Conservation (phyloP, 2,329 filamentous ascomycete species). For the Calonectria naviculata region DNA sequence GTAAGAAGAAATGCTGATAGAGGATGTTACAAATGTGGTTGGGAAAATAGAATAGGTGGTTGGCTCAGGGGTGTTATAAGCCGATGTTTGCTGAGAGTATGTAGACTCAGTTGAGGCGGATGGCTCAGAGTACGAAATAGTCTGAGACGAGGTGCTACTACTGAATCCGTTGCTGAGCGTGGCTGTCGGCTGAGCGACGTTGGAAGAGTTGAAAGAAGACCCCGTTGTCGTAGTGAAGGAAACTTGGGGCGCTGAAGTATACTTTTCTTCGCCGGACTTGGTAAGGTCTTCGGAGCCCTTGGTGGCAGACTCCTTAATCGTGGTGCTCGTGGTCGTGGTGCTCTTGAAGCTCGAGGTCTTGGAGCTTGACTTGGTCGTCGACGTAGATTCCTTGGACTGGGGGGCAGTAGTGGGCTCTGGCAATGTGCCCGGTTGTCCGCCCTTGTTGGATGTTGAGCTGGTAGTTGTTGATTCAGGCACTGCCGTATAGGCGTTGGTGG, state of each 20-base stretch:
- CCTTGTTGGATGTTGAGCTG: conserved; percentile 12
- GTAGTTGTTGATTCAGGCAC: conserved; percentile 32
- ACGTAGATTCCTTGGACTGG: conserved; percentile 6
- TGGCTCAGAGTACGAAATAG: background rate
- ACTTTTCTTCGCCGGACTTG: background rate
- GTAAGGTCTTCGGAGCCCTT: background rate
- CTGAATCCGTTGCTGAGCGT: background rate
- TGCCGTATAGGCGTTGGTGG: conserved; percentile 42
- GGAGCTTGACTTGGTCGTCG: background rate
- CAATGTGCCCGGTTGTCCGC: background rate
- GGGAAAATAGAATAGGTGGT: conserved; percentile 30
- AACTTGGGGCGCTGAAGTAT: background rate
- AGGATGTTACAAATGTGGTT: conserved; percentile 12
- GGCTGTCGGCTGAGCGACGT: background rate
- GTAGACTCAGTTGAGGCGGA: background rate
- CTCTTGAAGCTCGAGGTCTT: background rate
- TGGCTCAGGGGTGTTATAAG: conserved; percentile 5
- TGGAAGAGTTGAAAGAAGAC: background rate
- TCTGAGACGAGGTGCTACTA: background rate
- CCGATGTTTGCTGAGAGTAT: background rate
- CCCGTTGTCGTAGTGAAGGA: background rate
- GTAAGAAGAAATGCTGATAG: conserved; percentile 9
- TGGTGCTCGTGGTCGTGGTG: background rate
- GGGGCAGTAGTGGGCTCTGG: background rate
- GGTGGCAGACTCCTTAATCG: background rate